Percentiles rank a stretch among this genome's conserved stretches.
Conservation (phyloP, 2,329 filamentous ascomycete genomes). For the Colletotrichum tropicale region DNA sequence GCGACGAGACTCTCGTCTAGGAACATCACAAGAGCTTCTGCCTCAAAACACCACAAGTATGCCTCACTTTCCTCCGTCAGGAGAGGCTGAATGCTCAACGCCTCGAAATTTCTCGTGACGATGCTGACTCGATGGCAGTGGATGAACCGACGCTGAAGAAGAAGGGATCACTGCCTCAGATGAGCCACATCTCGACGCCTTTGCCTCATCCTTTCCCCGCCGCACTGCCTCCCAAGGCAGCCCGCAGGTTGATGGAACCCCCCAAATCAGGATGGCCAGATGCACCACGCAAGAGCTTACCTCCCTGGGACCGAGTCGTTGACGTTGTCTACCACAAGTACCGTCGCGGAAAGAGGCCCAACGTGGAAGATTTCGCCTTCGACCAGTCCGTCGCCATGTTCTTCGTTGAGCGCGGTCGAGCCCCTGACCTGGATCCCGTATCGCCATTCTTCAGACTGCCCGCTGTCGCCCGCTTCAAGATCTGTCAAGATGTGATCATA, state of each 20-base stretch:
- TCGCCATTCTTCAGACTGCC: constrained; percentile 29
- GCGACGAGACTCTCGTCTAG: not conserved
- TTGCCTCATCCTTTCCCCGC: constrained; percentile 31
- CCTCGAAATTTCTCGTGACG: not conserved
- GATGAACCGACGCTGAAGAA: constrained; percentile 35
- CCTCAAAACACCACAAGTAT: not conserved
- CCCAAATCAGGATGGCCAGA: constrained; percentile 30
- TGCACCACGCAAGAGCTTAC: constrained; percentile 18
- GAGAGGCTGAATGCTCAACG: not conserved
- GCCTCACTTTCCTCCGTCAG: not conserved
- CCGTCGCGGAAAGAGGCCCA: not conserved
- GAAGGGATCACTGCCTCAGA: constrained; percentile 40
- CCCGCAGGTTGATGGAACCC: not conserved
- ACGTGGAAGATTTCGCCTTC: constrained; percentile 12
- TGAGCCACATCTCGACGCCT: constrained; percentile 35
- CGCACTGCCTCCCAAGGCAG: constrained; percentile 21
- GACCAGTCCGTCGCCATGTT: constrained; percentile 25
- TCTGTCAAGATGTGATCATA: constrained; percentile 29
- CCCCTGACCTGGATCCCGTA: not conserved
- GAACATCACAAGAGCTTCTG: not conserved
- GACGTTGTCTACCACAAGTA: constrained; percentile 38
- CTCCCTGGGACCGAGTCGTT: constrained; percentile 40
- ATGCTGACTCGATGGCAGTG: not conserved
- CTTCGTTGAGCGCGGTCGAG: constrained; percentile 20
- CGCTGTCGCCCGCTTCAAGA: constrained; percentile 26